Evolutionary conservation across 2,329 filamentous ascomycete genomes (phyloP).

Genomic region (Pseudogymnoascus sp.): DNA sequence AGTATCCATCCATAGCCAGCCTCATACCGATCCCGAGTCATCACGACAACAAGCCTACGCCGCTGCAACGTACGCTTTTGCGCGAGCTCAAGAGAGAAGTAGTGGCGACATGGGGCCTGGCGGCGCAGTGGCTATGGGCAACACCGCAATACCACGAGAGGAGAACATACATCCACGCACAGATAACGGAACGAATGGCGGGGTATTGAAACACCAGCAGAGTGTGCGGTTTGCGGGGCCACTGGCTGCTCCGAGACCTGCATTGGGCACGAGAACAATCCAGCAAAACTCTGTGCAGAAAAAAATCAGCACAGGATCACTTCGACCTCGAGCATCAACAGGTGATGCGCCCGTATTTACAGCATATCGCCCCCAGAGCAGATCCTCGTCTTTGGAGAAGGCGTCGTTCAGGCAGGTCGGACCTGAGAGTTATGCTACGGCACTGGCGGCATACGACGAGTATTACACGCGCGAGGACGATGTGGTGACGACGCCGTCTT

Average conservation of each 20-base stretch:
- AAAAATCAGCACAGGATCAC: constrained; percentile 17
- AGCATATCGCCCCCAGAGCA: constrained; percentile 24
- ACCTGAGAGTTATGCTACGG: constrained; percentile 31
- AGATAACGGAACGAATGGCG: neutral
- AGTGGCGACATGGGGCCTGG: constrained; percentile 30
- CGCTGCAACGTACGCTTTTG: constrained; percentile 54
- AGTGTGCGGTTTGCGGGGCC: constrained; percentile 45
- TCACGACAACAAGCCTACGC: constrained; percentile 52
- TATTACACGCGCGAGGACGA: constrained; percentile 42
- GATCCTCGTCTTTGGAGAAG: constrained; percentile 26
- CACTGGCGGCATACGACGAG: constrained; percentile 32
- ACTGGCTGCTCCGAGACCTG: constrained; percentile 20
- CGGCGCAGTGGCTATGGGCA: constrained; percentile 15
- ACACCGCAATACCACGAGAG: constrained; percentile 10
- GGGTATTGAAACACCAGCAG: constrained; percentile 35
- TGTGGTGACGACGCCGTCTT: constrained; percentile 38
- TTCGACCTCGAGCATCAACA: constrained; percentile 22
- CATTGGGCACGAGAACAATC: constrained; percentile 19
- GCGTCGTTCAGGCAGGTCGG: constrained; percentile 17
- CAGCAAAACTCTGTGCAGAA: constrained; percentile 12
- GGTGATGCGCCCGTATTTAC: constrained; percentile 23
- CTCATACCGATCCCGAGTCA: constrained; percentile 40
- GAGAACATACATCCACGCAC: constrained; percentile 16
- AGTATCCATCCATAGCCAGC: constrained; percentile 38
- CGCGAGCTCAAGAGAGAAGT: constrained; percentile 38